These are phyloP conservation scores for Tuber magnatum DNA, from an alignment of 495 filamentous ascomycete species.

Conservation along the genomic window DNA sequence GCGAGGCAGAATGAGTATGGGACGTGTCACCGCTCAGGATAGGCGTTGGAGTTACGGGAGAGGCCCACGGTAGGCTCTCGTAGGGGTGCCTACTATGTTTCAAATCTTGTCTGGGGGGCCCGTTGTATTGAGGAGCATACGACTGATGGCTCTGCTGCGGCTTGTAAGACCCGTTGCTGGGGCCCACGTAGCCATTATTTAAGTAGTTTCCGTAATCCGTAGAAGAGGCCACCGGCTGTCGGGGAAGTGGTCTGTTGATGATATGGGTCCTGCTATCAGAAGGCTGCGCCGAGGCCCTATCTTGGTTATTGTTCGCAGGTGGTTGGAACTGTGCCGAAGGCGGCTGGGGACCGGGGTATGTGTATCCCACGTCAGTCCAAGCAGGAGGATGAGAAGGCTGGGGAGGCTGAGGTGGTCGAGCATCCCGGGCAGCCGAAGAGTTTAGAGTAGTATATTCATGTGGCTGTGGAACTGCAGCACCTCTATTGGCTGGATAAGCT, in stretches of 20 bases:
- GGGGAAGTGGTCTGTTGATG: not conserved
- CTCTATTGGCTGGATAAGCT: not conserved
- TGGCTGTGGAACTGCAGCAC: not conserved
- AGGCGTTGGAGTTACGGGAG: not conserved
- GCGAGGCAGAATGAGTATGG: not conserved
- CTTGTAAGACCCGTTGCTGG: not conserved
- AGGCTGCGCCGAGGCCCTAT: slow-evolving; percentile 2
- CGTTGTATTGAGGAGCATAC: not conserved
- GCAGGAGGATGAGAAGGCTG: slow-evolving; percentile 4
- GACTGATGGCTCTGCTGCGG: not conserved
- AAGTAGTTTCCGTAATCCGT: not conserved
- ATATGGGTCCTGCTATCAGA: not conserved
- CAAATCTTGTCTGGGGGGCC: not conserved
- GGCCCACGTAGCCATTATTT: not conserved
- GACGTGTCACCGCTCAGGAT: not conserved
- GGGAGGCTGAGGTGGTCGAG: not conserved
- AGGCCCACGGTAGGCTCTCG: not conserved
- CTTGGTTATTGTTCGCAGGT: slow-evolving; percentile 15
- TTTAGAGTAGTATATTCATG: not conserved
- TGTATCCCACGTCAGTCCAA: slow-evolving; percentile 24
- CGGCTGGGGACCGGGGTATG: slow-evolving; percentile 25
- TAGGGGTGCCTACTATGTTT: not conserved
- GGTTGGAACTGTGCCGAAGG: slow-evolving; percentile 22
- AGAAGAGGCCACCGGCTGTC: not conserved
- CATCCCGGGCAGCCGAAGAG: not conserved